Evolutionary conservation across 768 basidiomycete species (phyloP).

Genomic region (Xerocomellus intermedius): DNA sequence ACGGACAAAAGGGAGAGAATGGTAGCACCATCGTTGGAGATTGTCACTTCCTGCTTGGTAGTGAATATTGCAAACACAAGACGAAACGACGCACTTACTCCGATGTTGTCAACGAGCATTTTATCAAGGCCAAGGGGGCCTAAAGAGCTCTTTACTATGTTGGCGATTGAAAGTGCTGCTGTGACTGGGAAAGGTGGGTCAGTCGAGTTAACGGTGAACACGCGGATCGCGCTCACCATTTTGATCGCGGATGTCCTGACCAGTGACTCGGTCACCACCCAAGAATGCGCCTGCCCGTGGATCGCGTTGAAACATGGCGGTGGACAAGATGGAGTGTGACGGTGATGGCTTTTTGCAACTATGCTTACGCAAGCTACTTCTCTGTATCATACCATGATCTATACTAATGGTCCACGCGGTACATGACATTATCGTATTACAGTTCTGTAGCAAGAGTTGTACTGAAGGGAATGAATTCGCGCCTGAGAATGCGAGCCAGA

Average conservation of each 20-base stretch:
- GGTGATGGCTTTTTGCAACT: too few relatives aligned
- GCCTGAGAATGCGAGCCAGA: slow-evolving; percentile 2
- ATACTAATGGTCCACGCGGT: too few relatives aligned
- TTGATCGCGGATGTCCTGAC: slow-evolving; percentile 95
- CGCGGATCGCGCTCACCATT: slow-evolving; percentile 61
- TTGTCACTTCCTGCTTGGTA: slow-evolving; percentile 84
- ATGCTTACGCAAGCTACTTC: slow-evolving; percentile 25
- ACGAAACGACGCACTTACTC: slow-evolving; percentile 50
- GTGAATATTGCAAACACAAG: slow-evolving; percentile 6
- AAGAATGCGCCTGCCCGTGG: slow-evolving; percentile 89
- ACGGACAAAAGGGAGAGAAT: slow-evolving; percentile 92
- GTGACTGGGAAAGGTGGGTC: slow-evolving; percentile 55
- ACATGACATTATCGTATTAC: too few relatives aligned
- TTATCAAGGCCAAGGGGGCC: slow-evolving; percentile 95
- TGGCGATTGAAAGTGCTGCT: slow-evolving; percentile 94
- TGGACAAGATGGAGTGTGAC: slow-evolving; percentile 2
- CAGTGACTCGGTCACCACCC: slow-evolving; percentile 90
- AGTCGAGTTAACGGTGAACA: not conserved
- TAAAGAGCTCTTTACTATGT: slow-evolving; percentile 93
- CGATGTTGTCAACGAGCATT: slow-evolving; percentile 98
- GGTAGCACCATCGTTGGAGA: slow-evolving; percentile 99
- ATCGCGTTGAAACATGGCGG: slow-evolving; percentile 84
- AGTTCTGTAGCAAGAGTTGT: not conserved
- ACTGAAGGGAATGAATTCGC: not conserved
- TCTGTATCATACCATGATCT: too few relatives aligned